Base-by-base conservation (phyloP, 345 rosid species). In the Gossypium bickii region DNA sequence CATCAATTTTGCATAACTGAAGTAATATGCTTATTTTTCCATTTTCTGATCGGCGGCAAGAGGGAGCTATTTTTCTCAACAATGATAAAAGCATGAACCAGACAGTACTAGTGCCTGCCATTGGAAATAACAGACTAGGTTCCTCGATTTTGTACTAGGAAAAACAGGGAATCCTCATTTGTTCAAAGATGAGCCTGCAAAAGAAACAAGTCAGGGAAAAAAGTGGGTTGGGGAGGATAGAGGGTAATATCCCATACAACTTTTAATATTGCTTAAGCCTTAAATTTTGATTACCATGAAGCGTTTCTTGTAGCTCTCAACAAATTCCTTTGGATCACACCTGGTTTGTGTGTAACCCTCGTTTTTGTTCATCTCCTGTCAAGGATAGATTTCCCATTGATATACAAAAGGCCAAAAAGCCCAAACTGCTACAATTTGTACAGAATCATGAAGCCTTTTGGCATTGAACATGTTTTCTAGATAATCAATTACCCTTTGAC, bases 281-380 rank as follows among this genome's bases (percentile, higher is more conserved):
- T 41, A 17, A 29, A 29, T 2, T 13, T 72, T 20, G 12, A 13
- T 27, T 80, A 89, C 97, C 86, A 74, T 6, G 52, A 86, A 83
- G 17, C 86, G 88, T 74, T 29, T 82, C 81, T 85, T 88, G 81
- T 77, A 84, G 78, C 71, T 71, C 79, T 85, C 90, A 52, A 94
- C 78, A n/a, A 87, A 78, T 77, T 82, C 90, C 55, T 83, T 79
- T 2, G 91, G 93, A 76, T 92, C 89, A 47, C 77, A 45, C 44
- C 86, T 82, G 62, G 97, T 90, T 80, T 89, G 90, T 48, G 79
- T 85, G 83, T 87, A 94, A 77, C 85, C 97, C 77, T 87, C 89
- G 17, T 78, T 88, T 72, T 87, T 87, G 85, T 88, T 89, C 76
- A 88, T 73, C 81, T 88, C 95, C 98, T 90, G 79, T 69, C 64